Percentiles rank a stretch among this genome's conserved stretches.
These are phyloP conservation scores for Chenopodium suecicum DNA, from an alignment of 148 eudicot species.

Conservation along the genomic window DNA sequence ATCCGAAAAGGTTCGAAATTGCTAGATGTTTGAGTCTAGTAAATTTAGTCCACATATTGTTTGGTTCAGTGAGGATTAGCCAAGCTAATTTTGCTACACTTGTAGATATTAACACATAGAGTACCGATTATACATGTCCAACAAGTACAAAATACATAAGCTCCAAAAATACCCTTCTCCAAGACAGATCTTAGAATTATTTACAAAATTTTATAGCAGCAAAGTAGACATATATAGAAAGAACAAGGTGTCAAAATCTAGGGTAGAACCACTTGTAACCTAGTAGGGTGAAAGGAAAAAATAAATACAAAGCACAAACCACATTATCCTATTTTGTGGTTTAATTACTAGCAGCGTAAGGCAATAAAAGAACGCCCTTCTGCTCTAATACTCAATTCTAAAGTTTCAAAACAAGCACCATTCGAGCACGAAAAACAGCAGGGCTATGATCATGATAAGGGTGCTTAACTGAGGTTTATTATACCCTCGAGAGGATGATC, in stretches of 20 bases:
- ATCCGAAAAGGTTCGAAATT: no score
- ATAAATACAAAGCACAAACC: neutral
- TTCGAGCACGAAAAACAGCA: slow-evolving; percentile 27
- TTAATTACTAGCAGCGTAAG: neutral
- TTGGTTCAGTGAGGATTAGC: no score
- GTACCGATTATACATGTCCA: no score
- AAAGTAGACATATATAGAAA: neutral
- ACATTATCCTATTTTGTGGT: neutral
- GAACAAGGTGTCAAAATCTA: neutral
- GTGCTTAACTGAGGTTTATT: slow-evolving; percentile 30
- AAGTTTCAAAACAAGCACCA: slow-evolving; percentile 15
- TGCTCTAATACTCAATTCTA: neutral
- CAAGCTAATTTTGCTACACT: no score
- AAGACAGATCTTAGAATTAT: neutral
- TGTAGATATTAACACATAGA: no score
- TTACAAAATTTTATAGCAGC: neutral
- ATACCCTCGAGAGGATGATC: slow-evolving; percentile 28
- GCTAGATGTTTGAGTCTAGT: no score
- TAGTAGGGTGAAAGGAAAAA: neutral
- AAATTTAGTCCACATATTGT: no score
- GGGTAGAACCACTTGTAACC: neutral
- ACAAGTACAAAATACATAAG: no score
- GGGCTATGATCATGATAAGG: slow-evolving; percentile 23
- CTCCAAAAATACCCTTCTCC: no score
- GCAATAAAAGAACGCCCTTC: neutral